Evolutionary conservation across 192 early-diverging fungal species (phyloP).

Genomic region (Coemansia sp.): DNA sequence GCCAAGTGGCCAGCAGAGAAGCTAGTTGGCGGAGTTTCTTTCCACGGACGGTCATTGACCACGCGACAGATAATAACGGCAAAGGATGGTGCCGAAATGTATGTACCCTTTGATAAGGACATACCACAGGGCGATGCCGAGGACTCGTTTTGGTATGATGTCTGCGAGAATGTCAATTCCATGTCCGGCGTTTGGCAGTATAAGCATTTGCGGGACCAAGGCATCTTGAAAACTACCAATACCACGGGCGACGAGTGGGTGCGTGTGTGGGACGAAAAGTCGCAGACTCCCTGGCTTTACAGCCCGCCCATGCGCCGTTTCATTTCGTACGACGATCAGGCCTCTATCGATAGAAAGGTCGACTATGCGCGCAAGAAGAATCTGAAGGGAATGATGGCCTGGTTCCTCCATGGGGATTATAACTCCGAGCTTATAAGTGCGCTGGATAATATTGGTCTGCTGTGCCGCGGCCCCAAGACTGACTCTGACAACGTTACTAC

Average conservation of each 20-base stretch:
- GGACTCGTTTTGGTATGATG: conserved; percentile 50
- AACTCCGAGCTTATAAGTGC: conserved; percentile 58
- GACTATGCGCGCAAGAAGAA: conserved; percentile 51
- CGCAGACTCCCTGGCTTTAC: conserved; percentile 59
- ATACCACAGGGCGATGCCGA: conserved; percentile 59
- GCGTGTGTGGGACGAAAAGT: conserved; percentile 55
- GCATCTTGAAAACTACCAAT: conserved; percentile 42
- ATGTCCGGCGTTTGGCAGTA: conserved; percentile 67
- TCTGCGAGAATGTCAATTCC: conserved; percentile 40
- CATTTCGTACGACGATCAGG: conserved; percentile 77
- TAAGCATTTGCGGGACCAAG: conserved; percentile 57
- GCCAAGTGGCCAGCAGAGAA: conserved; percentile 65
- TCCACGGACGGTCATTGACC: conserved; percentile 58
- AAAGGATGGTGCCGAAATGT: conserved; percentile 46
- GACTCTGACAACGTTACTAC: conserved; percentile 13
- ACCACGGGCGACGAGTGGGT: conserved; percentile 57
- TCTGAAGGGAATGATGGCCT: conserved; percentile 68
- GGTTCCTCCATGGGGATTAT: conserved; percentile 50
- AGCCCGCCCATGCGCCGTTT: conserved; percentile 61
- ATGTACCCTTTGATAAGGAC: conserved; percentile 33
- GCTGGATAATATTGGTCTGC: conserved; percentile 25
- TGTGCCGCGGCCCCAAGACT: conserved; percentile 34
- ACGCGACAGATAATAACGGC: conserved; percentile 45
- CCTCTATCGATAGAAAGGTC: conserved; percentile 63
- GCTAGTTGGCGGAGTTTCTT: conserved; percentile 61